Evolutionary conservation across 2,329 filamentous ascomycete genomes (phyloP).

Genomic region (Epicoccum nigrum): DNA sequence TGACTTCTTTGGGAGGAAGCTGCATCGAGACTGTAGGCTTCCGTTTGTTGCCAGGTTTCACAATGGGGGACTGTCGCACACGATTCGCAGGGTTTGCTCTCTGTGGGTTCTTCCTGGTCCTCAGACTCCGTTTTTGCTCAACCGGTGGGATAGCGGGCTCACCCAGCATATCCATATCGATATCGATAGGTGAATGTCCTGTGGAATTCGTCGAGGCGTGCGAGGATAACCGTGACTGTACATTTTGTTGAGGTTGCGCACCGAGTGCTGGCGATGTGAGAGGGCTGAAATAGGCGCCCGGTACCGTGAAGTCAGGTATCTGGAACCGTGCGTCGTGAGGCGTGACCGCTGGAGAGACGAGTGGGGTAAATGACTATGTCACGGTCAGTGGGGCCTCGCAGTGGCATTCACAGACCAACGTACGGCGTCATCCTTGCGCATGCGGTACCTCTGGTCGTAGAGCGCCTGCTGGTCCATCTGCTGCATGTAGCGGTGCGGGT

Average conservation of each 20-base stretch:
- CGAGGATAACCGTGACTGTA: constrained; percentile 36
- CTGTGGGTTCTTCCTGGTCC: constrained; percentile 58
- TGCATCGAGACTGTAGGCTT: constrained; percentile 53
- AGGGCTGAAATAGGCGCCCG: constrained; percentile 80
- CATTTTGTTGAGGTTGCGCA: constrained; percentile 62
- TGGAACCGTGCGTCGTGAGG: constrained; percentile 74
- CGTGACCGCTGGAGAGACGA: constrained; percentile 84
- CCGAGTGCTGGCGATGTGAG: constrained; percentile 81
- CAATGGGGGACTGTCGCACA: constrained; percentile 74
- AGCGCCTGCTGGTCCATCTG: constrained; percentile 62
- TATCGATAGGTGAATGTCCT: constrained; percentile 56
- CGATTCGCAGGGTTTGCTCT: constrained; percentile 52
- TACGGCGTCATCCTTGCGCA: constrained; percentile 72
- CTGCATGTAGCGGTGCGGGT: constrained; percentile 62
- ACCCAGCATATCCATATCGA: constrained; percentile 53
- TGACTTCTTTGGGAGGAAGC: constrained; percentile 54
- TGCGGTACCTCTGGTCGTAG: constrained; percentile 69
- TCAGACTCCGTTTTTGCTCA: constrained; percentile 52
- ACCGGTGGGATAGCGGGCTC: constrained; percentile 41
- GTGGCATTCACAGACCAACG: constrained; percentile 36
- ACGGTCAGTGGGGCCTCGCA: constrained; percentile 26
- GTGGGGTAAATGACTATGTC: constrained; percentile 77
- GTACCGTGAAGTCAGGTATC: constrained; percentile 64
- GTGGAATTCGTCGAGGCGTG: constrained; percentile 56
- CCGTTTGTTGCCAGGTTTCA: constrained; percentile 64